Base-by-base conservation (phyloP, 2,329 filamentous ascomycete genomes). In the Dryadomyces sulphureus region DNA sequence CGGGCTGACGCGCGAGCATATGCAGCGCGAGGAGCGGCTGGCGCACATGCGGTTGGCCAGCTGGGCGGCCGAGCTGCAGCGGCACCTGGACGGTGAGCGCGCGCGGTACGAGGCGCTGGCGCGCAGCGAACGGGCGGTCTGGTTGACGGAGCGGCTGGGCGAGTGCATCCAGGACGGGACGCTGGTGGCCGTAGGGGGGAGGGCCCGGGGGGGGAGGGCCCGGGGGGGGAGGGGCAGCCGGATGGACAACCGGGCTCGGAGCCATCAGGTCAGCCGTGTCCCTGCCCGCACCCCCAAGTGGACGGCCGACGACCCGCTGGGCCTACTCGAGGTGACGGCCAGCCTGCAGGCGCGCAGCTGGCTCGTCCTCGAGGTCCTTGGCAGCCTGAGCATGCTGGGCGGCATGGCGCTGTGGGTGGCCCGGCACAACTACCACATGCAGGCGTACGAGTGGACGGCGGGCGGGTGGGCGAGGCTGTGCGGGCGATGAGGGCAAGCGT, bases 61-160 rank as follows among this genome's bases (percentile, higher is more conserved):
- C 56, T 94, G 87, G 87, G 86, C 87, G 0, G 73, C 78, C 7
- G 84, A 92, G 54, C 68, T 94, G 0, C 85, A 93, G 58, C 75
- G 77, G 47, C 86, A 81, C 55, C 66, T 92, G 1, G 73, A 78
- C 24, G 81, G 80, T 48, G 86, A 92, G 59, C 73, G 79, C n/a
- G 73, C 75, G 24, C 67, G 77, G 52, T 89, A 80, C 50, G 78
- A 83, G 50, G 65, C 72, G 7, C 63, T 84, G 0, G 72, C 74
- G 4, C 68, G 72, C 20, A 72, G 69, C 20, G 77, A 88, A 57
- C 65, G 81, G 32, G 77, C 79, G 4, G 65, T 78, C 24, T 88
- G 83, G 82, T 66, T 86, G 27, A 78, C 75, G 0, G 74, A 82
- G 56, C 65, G 69, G 45, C 65, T 87, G 2, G 74, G 75, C 19